phyloP scores from a whole-genome alignment of 768 basidiomycete species.

The Termitomyces sp. region DNA sequence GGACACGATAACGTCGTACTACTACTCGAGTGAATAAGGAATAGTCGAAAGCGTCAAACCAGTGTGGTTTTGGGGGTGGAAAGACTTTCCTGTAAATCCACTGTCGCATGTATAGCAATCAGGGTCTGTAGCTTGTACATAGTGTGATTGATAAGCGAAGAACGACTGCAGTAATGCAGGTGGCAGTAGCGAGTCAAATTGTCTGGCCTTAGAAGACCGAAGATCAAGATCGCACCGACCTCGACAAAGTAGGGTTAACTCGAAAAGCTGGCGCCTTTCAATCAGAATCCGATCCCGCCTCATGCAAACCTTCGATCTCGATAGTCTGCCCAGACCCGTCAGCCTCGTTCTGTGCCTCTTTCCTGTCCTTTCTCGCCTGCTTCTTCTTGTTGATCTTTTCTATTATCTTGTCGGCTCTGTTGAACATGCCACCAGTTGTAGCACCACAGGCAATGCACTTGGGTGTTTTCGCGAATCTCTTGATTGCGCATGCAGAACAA shows the following conservation, averaged over 20 bases:
- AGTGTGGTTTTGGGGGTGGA: background rate
- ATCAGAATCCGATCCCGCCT: slow-evolving; percentile 24
- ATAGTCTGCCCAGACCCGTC: slow-evolving; percentile 34
- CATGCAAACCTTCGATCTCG: slow-evolving; percentile 55
- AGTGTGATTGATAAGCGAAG: background rate
- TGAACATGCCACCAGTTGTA: slow-evolving; percentile 94
- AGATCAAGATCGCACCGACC: background rate
- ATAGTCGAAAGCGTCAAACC: background rate
- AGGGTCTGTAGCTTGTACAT: background rate
- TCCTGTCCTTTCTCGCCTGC: slow-evolving; percentile 50
- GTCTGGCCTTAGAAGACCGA: background rate
- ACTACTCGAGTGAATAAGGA: background rate
- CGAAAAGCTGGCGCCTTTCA: slow-evolving; percentile 18
- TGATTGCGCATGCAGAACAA: slow-evolving; percentile 92
- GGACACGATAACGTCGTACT: background rate
- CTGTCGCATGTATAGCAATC: background rate
- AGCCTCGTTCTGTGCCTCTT: slow-evolving; percentile 34
- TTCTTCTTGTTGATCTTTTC: slow-evolving; percentile 78
- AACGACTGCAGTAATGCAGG: background rate
- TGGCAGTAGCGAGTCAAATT: slow-evolving; percentile 1
- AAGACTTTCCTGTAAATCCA: background rate
- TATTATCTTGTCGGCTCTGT: slow-evolving; percentile 89
- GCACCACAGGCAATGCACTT: slow-evolving; percentile 95
- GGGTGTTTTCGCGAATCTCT: slow-evolving; percentile 88
- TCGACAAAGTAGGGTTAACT: background rate